Percentiles rank a stretch among this genome's conserved stretches.
These are phyloP conservation scores for Acanthochlamys bracteata DNA, from an alignment of 106 monocot species.

Conservation along the genomic window DNA sequence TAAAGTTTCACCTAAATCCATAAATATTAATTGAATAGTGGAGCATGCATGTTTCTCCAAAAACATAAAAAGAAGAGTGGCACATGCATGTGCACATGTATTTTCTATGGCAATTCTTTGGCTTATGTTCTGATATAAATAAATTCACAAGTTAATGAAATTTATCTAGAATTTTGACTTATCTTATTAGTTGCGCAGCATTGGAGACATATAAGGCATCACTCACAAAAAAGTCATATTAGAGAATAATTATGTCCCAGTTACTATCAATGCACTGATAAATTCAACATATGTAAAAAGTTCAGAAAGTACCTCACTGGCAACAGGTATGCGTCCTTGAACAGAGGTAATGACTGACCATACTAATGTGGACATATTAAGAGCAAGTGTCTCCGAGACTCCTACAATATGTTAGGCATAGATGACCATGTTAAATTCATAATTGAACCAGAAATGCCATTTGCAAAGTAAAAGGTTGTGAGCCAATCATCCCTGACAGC, in stretches of 20 bases:
- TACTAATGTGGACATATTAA: constrained; percentile 85
- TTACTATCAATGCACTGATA: not conserved
- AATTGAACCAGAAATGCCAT: not conserved
- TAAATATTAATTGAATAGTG: not conserved
- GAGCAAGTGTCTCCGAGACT: constrained; percentile 82
- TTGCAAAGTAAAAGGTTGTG: too few species aligned
- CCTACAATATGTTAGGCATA: constrained; percentile 36
- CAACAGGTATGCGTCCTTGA: constrained; percentile 79
- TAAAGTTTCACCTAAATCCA: not conserved
- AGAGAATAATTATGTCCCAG: too few species aligned
- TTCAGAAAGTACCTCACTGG: constrained; percentile 68
- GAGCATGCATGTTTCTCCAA: too few species aligned
- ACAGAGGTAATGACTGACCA: constrained; percentile 90
- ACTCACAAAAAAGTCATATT: not conserved
- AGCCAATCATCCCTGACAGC: too few species aligned
- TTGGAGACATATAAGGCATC: not conserved
- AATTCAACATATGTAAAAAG: not conserved
- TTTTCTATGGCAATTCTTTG: not conserved
- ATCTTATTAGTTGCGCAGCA: not conserved
- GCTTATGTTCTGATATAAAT: not conserved
- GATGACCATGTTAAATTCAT: not conserved
- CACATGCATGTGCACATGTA: not conserved
- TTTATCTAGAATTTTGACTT: not conserved
- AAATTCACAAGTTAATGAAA: not conserved
- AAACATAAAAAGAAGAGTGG: not conserved